Percentiles rank a stretch among this genome's conserved stretches.
Evolutionary conservation across 257 asterid species (phyloP).

Genomic region (Nicotiana sylvestris): DNA sequence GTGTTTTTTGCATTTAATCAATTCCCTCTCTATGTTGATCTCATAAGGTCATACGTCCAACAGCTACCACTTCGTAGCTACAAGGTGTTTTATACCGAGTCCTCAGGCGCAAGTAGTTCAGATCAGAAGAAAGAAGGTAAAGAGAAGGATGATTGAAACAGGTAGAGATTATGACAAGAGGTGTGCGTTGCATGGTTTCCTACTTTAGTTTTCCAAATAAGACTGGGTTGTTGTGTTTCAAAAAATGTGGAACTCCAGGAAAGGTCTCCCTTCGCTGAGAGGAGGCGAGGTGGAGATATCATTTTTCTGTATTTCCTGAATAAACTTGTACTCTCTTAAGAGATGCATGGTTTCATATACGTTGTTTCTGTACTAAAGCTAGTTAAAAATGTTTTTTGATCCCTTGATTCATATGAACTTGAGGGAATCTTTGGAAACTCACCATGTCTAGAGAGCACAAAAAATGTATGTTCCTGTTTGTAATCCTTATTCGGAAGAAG

Average conservation of each 20-base stretch:
- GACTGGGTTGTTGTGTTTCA: neutral
- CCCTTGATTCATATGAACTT: neutral
- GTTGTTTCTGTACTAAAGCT: neutral
- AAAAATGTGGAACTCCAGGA: neutral
- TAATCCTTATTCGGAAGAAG: neutral
- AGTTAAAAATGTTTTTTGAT: neutral
- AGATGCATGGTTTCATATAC: neutral
- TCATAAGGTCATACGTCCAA: slow-evolving; percentile 32
- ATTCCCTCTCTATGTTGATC: slow-evolving; percentile 55
- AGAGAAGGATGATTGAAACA: neutral
- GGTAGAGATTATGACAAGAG: neutral
- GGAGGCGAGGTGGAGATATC: neutral
- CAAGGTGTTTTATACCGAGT: slow-evolving; percentile 16
- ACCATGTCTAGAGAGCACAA: neutral
- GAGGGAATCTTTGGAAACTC: neutral
- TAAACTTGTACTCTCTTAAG: neutral
- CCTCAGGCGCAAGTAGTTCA: neutral
- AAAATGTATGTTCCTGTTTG: neutral
- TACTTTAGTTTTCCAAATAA: neutral
- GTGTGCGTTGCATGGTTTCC: neutral
- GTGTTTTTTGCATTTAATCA: slow-evolving; percentile 38
- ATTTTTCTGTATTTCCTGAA: neutral
- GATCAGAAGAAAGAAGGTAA: neutral
- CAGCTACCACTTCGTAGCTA: slow-evolving; percentile 43
- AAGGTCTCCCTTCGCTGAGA: neutral